These are phyloP conservation scores for Gossypium schwendimanii DNA, from an alignment of 441 rosid species.

Conservation along the genomic window DNA sequence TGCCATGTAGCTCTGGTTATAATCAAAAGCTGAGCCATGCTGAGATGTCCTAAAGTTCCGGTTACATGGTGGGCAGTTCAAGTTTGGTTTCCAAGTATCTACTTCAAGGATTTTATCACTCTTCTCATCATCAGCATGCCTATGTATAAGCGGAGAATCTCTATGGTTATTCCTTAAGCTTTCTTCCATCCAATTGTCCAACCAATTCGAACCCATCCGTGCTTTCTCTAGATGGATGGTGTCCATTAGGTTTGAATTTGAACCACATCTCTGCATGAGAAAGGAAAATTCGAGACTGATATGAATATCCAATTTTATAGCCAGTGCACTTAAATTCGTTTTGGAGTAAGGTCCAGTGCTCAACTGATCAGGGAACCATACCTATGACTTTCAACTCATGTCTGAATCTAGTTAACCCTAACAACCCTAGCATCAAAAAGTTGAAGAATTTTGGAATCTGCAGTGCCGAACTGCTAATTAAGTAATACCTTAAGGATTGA, in stretches of 20 bases:
- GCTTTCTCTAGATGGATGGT: slow-evolving; percentile 33
- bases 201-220: slow-evolving; percentile 47
- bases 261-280: slow-evolving; percentile 47
- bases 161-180: slow-evolving; percentile 31
- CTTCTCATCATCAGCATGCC: slow-evolving; percentile 37
- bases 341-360: neutral
- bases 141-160: slow-evolving; percentile 19
- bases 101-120: slow-evolving; percentile 62
- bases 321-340: neutral
- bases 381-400: neutral
- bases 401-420: neutral
- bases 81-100: slow-evolving; percentile 72
- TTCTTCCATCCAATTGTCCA: slow-evolving; percentile 73
- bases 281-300: slow-evolving; percentile 7
- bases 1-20: slow-evolving; percentile 25
- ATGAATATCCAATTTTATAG: neutral
- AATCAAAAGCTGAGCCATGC: slow-evolving; percentile 13
- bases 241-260: slow-evolving; percentile 45
- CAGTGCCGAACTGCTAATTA: neutral
- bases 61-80: slow-evolving; percentile 27
- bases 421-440: neutral
- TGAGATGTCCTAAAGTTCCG: slow-evolving; percentile 14
- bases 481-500: slow-evolving; percentile 30
- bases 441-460: neutral
- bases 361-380: neutral